A percentile compares a stretch with the other conserved stretches of the same genome.
Evolutionary conservation across 2,329 filamentous ascomycete genomes (phyloP).

Genomic region (Epichloe glyceriae): DNA sequence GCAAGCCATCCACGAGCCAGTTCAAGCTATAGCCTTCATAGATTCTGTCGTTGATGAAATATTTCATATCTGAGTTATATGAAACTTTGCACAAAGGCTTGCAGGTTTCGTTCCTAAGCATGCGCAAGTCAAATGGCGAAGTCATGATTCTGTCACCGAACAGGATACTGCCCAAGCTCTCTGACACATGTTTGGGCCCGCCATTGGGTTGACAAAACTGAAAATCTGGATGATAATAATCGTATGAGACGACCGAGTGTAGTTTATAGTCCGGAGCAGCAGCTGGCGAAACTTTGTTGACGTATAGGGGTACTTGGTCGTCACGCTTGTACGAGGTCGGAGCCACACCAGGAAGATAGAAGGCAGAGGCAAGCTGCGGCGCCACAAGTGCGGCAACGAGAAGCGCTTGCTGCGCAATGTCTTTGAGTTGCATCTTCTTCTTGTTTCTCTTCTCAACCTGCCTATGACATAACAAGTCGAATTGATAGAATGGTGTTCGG

Average conservation of each 20-base stretch:
- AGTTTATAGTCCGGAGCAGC: slow-evolving; percentile 69
- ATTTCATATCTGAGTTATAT: slow-evolving; percentile 51
- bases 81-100: slow-evolving; percentile 60
- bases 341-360: slow-evolving; percentile 93
- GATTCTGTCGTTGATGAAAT: slow-evolving; percentile 76
- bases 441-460: not conserved
- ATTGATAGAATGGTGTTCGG: not conserved
- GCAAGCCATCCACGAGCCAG: slow-evolving; percentile 89
- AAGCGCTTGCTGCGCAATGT: slow-evolving; percentile 35
- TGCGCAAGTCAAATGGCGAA: slow-evolving; percentile 82
- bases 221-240: slow-evolving; percentile 85
- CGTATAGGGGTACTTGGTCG: slow-evolving; percentile 72
- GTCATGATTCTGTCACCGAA: slow-evolving; percentile 96
- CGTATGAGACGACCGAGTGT: slow-evolving; percentile 87
- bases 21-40: slow-evolving; percentile 81
- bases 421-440: slow-evolving; percentile 30
- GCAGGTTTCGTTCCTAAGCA: slow-evolving; percentile 80
- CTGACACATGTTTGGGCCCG: slow-evolving; percentile 67
- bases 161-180: slow-evolving; percentile 79
- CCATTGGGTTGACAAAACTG: slow-evolving; percentile 74
- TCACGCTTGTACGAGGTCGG: slow-evolving; percentile 79
- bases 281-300: slow-evolving; percentile 85
- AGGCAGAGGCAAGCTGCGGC: slow-evolving; percentile 52
- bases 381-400: slow-evolving; percentile 35
- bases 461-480: slow-evolving; percentile 3